phyloP scores from a whole-genome alignment of 2,329 filamentous ascomycete species.

The Ophiosphaerella narmari region DNA sequence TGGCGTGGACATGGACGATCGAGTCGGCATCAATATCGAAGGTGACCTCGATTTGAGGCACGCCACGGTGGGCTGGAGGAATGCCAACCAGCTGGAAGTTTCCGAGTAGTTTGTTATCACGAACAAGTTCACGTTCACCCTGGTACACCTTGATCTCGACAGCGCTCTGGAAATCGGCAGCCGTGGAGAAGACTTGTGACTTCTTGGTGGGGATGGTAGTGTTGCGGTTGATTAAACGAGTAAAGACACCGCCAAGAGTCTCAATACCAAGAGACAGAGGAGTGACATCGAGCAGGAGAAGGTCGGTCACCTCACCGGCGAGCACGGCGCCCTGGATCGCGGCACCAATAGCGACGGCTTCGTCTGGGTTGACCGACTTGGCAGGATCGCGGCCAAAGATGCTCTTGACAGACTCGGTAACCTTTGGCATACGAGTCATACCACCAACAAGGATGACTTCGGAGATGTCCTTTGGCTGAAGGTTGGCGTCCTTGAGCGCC shows the following conservation, averaged over 20 bases:
- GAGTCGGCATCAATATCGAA: conserved; percentile 99
- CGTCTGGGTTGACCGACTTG: conserved; percentile 98
- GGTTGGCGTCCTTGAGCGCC: conserved; percentile 92
- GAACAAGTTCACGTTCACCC: conserved; percentile 98
- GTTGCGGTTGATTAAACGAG: conserved; percentile 97
- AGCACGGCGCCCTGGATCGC: conserved; percentile 97
- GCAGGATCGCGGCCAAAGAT: conserved; percentile 96
- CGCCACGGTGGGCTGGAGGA: conserved; percentile 91
- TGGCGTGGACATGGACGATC: conserved; percentile 96
- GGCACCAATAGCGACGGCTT: conserved; percentile 96
- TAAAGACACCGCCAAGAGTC: conserved; percentile 97
- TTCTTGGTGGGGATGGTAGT: conserved; percentile 99
- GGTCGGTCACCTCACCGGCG: conserved; percentile 93
- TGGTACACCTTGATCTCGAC: conserved; percentile 99
- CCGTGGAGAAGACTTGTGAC: conserved; percentile 96
- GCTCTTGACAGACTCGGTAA: conserved; percentile 91
- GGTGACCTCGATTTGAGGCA: conserved; percentile 95
- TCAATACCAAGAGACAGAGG: conserved; percentile 97
- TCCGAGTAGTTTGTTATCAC: conserved; percentile 96
- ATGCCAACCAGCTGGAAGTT: conserved; percentile 99
- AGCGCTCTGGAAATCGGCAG: conserved; percentile 96
- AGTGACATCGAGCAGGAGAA: conserved; percentile 92
- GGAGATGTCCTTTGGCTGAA: conserved; percentile 91
- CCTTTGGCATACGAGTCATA: conserved; percentile 99
- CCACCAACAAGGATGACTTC: conserved; percentile 98